phyloP scores from a whole-genome alignment of 176 grass and related monocot genomes.

The Metroxylon sagu region DNA sequence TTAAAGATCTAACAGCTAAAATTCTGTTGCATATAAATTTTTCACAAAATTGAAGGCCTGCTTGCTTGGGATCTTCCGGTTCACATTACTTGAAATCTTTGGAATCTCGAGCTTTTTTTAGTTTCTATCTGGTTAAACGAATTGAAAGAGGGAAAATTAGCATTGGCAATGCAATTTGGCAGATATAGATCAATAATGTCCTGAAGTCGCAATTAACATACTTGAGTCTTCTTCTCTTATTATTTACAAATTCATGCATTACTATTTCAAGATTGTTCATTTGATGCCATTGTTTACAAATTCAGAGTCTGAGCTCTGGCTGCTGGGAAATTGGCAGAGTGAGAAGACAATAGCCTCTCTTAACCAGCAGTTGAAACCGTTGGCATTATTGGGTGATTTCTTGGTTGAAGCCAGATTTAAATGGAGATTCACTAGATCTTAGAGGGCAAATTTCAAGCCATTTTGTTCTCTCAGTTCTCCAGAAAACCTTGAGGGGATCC shows the following conservation, averaged over 20 bases:
- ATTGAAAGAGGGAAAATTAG: no score
- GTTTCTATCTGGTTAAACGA: no score
- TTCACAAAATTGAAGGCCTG: neutral
- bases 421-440: neutral
- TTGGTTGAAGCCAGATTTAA: conserved; percentile 2
- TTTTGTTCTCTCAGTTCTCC: neutral
- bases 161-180: neutral
- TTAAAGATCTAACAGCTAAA: conserved; percentile 2
- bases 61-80: no score
- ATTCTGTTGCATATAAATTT: neutral
- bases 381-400: conserved; percentile 16
- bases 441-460: neutral
- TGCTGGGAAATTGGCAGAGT: conserved; percentile 4
- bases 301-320: neutral
- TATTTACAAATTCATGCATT: no score
- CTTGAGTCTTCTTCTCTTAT: no score
- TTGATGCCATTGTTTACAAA: neutral
- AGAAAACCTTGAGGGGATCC: neutral
- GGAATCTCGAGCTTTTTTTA: no score
- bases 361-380: conserved; percentile 12
- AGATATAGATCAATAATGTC: neutral
- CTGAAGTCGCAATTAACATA: no score
- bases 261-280: neutral
- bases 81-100: no score
- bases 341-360: conserved; percentile 15